A percentile compares a stretch with the other conserved stretches of the same genome.
Evolutionary conservation across 257 asterid genomes (phyloP).

Genomic region (Gentiana macrophylla): DNA sequence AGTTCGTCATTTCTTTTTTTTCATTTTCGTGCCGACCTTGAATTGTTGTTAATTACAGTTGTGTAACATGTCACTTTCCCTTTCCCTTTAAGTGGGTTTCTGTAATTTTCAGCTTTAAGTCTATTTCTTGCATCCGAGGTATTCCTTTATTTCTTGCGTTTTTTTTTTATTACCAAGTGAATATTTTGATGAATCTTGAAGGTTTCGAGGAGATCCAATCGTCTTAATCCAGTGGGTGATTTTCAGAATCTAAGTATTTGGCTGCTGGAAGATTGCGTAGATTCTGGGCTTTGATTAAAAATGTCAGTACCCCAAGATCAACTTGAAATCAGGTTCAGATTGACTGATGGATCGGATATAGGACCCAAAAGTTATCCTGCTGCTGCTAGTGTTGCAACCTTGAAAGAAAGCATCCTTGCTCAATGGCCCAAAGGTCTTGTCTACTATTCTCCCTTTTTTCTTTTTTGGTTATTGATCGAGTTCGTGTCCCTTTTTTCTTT

Average conservation of each 20-base stretch:
- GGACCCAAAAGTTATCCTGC: constrained; percentile 66
- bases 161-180: constrained; percentile 11
- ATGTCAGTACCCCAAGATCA: constrained; percentile 72
- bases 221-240: constrained; percentile 23
- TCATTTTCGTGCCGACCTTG: not conserved
- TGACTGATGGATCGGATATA: constrained; percentile 82
- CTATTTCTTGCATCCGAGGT: too few species aligned
- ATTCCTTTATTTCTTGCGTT: not conserved
- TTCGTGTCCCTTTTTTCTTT: not conserved
- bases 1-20: not conserved
- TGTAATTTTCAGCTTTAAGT: not conserved
- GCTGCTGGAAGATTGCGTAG: constrained; percentile 16
- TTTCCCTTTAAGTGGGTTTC: not conserved
- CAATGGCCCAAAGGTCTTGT: constrained; percentile 82
- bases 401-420: constrained; percentile 80
- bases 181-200: constrained; percentile 29
- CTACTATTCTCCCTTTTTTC: not conserved
- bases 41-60: not conserved
- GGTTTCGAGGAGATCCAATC: constrained; percentile 15
- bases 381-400: constrained; percentile 59
- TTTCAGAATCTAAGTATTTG: constrained; percentile 13
- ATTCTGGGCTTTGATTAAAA: constrained; percentile 25
- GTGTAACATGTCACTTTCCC: not conserved
- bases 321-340: constrained; percentile 81
- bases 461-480: too few species aligned